Base-by-base conservation (phyloP, 2,329 filamentous ascomycete genomes). In the Aureobasidium sp. region DNA sequence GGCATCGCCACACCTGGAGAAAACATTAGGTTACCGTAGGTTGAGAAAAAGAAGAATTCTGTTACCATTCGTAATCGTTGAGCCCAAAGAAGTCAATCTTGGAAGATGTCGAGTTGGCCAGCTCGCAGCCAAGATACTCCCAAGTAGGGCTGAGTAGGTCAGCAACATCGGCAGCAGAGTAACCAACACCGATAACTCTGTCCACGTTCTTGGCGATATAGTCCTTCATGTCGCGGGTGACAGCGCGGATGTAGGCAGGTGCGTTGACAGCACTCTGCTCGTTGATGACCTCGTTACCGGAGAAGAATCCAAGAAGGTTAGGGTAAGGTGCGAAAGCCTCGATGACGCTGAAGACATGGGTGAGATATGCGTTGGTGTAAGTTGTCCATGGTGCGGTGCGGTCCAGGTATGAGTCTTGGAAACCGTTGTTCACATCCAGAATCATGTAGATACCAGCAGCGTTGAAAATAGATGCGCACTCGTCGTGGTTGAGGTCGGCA, bases 101-200 rank as follows among this genome's bases (percentile, higher is more conserved):
- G 61, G 80, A 72, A 75, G 12, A 74, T 71, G 82, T 79, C 64
- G 83, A 79, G 27, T 74, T 72, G 68, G 73, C 69, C 44, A 71
- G 69, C 40, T 81, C 77, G 76, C 89, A 92, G 71, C 88, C 81
- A 76, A 91, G 80, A 76, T 89, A 92, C 72, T 88, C 85, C 83
- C 82, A 91, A 60, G 83, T 87, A 69, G 92, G 89, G 71, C 86
- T 79, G 27, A 92, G 82, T 47, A 90, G 84, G 1, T 82, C 76
- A 64, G 89, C 86, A 47, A 93, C 89, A 72, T 92, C 89, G 53
- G 89, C 89, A 61, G 85, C 85, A 19, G 83, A 86, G 76, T 89
- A 89, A 37, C 85, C 85, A 33, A 88, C 85, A 7, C 85, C 84
- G 63, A 88, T 87, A 27, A 74, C 67, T 58, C 86, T 82, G 42